Evolutionary conservation across 2,329 filamentous ascomycete species (phyloP).

Genomic region (Fusarium sacchari): DNA sequence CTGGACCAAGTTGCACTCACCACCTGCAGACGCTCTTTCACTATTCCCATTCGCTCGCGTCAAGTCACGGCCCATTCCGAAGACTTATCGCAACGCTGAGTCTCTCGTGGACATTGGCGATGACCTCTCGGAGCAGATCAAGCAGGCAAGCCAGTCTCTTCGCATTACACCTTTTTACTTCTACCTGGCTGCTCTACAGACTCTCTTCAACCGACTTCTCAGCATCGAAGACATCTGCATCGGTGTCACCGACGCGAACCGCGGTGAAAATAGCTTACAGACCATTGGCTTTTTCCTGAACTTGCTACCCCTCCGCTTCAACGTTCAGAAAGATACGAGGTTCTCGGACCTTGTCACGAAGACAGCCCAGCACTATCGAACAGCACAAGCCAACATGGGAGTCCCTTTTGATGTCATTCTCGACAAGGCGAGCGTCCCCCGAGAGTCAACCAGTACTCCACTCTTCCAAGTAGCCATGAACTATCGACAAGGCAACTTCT

Average conservation of each 20-base stretch:
- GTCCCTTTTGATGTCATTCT: not conserved
- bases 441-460: not conserved
- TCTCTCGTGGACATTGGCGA: not conserved
- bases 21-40: not conserved
- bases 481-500: not conserved
- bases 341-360: not conserved
- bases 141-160: not conserved
- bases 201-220: not conserved
- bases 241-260: not conserved
- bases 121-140: not conserved
- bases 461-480: constrained; percentile 1
- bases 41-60: not conserved
- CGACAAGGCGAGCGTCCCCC: accelerated
- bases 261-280: not conserved
- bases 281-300: constrained; percentile 1
- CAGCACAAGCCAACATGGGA: not conserved
- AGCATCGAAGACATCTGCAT: not conserved
- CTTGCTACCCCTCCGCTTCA: not conserved
- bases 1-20: not conserved
- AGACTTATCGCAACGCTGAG: not conserved
- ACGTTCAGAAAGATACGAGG: accelerated
- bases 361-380: not conserved
- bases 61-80: not conserved
- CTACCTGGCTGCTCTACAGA: not conserved
- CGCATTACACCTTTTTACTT: not conserved